Conservation (phyloP, 192 early-diverging fungal genomes). For the Coemansia sp. region DNA sequence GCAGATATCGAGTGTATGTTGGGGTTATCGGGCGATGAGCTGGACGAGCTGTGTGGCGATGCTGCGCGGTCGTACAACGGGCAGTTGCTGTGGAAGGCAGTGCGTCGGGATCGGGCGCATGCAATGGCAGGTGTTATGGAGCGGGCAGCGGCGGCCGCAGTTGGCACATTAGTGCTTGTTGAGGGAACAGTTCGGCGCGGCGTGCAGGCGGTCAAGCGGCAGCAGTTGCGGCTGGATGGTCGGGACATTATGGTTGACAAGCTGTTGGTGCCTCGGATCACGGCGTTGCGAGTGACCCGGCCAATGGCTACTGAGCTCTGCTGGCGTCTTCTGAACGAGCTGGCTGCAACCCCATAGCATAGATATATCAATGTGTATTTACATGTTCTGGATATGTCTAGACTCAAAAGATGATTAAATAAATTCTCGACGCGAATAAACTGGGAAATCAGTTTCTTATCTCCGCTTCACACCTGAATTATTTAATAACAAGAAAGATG, state of each 20-base stretch:
- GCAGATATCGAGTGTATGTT: slow-evolving; percentile 3
- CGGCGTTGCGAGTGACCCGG: slow-evolving; percentile 12
- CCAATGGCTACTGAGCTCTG: slow-evolving; percentile 14
- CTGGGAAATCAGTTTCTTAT: too few species aligned
- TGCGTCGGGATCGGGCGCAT: not conserved
- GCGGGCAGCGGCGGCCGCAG: slow-evolving; percentile 5
- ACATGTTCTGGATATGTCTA: too few species aligned
- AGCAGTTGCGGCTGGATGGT: slow-evolving; percentile 33
- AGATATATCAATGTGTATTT: too few species aligned
- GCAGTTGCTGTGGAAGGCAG: slow-evolving; percentile 30
- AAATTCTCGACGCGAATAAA: too few species aligned
- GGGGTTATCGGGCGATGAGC: not conserved
- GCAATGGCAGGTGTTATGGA: not conserved
- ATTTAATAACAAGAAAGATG: slow-evolving; percentile 9
- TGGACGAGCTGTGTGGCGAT: slow-evolving; percentile 9
- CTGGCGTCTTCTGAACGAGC: slow-evolving; percentile 15
- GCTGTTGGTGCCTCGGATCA: slow-evolving; percentile 12
- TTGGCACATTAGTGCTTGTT: slow-evolving; percentile 3
- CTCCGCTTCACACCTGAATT: too few species aligned
- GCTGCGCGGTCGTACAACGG: slow-evolving; percentile 34
- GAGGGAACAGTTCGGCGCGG: slow-evolving; percentile 12
- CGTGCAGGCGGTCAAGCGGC: slow-evolving; percentile 8
- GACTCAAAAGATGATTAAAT: too few species aligned
- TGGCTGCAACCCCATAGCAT: not conserved
- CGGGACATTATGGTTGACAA: slow-evolving; percentile 9